These are phyloP conservation scores for Colletotrichum trifolii DNA, from an alignment of 2,329 filamentous ascomycete genomes.

Conservation along the genomic window DNA sequence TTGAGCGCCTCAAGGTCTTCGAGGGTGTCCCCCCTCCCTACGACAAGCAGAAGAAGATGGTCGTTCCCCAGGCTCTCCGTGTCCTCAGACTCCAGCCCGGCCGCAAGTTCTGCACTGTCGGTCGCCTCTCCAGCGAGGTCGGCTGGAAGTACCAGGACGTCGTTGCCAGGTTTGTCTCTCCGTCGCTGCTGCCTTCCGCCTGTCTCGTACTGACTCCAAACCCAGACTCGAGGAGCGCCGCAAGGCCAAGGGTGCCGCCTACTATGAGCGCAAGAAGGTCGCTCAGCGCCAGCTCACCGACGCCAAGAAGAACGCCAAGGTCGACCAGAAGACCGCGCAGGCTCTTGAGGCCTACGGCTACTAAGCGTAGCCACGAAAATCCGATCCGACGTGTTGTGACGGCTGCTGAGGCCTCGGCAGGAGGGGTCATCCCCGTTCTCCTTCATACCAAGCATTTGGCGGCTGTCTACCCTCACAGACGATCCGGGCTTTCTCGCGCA, in stretches of 20 bases:
- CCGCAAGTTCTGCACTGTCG: conserved; percentile 99
- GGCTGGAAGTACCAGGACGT: conserved; percentile 99
- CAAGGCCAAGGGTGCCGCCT: conserved; percentile 99
- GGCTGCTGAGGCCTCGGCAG: conserved; percentile 13
- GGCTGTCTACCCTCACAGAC: conserved; percentile 20
- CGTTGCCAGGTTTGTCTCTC: conserved; percentile 80
- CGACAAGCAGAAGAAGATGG: conserved; percentile 99
- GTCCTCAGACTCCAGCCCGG: conserved; percentile 97
- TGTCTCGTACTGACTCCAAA: not conserved
- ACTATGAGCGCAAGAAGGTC: conserved; percentile 99
- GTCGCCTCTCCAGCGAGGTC: conserved; percentile 97
- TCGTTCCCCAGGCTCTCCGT: conserved; percentile 97
- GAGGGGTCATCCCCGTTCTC: conserved; percentile 35
- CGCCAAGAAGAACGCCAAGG: conserved; percentile 90
- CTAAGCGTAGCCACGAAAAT: conserved; percentile 62
- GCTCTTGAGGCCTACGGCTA: conserved; percentile 92
- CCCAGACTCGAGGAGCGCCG: conserved; percentile 96
- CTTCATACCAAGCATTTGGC: conserved; percentile 22
- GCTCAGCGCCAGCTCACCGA: conserved; percentile 89
- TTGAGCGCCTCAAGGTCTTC: conserved; percentile 99
- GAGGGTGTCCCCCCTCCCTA: conserved; percentile 99
- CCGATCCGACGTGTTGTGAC: conserved; percentile 7
- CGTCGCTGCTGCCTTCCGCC: not conserved
- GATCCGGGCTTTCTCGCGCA: conserved; percentile 36
- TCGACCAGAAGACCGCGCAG: conserved; percentile 87